phyloP scores from a whole-genome alignment of 495 filamentous ascomycete species.

The Tuber borchii region DNA sequence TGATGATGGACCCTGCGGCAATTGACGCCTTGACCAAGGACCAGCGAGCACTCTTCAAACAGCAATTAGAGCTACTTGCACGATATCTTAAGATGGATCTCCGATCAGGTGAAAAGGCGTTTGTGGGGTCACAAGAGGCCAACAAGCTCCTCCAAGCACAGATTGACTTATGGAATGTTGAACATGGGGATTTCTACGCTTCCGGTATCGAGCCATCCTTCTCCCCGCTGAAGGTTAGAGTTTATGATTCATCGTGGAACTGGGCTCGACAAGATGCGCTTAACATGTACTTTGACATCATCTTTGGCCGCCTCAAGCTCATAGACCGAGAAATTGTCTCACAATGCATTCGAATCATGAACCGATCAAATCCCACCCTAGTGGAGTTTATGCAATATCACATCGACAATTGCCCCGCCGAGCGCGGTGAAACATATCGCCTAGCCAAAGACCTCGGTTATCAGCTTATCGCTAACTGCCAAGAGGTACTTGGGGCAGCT shows the following conservation, averaged over 20 bases:
- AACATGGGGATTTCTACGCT: conserved; percentile 95
- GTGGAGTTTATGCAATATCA: conserved; percentile 99
- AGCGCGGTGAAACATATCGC: conserved; percentile 93
- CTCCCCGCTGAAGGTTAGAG: conserved; percentile 82
- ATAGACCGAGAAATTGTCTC: conserved; percentile 98
- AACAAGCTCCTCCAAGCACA: conserved; percentile 81
- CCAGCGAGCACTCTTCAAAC: conserved; percentile 89
- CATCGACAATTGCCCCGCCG: conserved; percentile 96
- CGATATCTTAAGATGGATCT: conserved; percentile 96
- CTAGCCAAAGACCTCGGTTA: conserved; percentile 92
- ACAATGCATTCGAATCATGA: conserved; percentile 98
- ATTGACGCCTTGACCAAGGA: conserved; percentile 96
- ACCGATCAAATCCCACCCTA: conserved; percentile 88
- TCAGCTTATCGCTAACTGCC: conserved; percentile 95
- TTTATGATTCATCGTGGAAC: conserved; percentile 99
- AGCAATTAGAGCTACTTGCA: conserved; percentile 89
- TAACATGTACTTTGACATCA: conserved; percentile 98
- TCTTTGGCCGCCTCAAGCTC: conserved; percentile 86
- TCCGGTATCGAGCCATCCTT: conserved; percentile 90
- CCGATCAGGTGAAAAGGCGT: conserved; percentile 88
- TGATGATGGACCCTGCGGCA: conserved; percentile 99
- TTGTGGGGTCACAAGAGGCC: conserved; percentile 72
- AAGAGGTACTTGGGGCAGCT: conserved; percentile 71
- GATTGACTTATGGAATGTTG: conserved; percentile 86
- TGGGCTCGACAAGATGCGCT: conserved; percentile 97